Base-by-base conservation (phyloP, 2,329 filamentous ascomycete genomes). In the Colletotrichum sp. region DNA sequence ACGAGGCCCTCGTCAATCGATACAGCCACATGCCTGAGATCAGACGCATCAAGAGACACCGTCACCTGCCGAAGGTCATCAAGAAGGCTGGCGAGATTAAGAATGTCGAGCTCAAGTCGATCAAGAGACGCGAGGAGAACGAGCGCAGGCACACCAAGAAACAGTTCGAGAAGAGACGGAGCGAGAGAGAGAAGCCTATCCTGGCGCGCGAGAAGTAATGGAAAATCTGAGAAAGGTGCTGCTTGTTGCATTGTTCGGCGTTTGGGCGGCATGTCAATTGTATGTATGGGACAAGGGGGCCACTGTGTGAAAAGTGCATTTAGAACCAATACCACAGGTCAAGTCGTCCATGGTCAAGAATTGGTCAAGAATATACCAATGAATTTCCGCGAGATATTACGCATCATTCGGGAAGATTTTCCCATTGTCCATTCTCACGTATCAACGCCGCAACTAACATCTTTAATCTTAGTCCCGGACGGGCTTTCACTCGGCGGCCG, bases 11-110 rank as follows among this genome's bases (percentile, higher is more conserved):
- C 75, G 92, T 95, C 81, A 90, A 95, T 81, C 90, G 96, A 78
- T 99, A 96, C 86, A 91, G 93, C 78, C 97, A 99, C 85, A 98
- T 99, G 96, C 97, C 97, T 66, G 96, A 99, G 86, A 94, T 99
- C 79, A 92, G 93, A 80, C 92, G 98, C 71, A 99, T 99, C 84
- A 93, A 93, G 81, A 91, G 96, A 68, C 97, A 99, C 85, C 92
- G 97, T 77, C 97, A 99, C 86, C 87, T 98, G 77, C 97, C 97
- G 24, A 95, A 96, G 89, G 92, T 96, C 73, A 92, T 99, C 79
- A 98, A 98, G 93, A 99, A 98, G 91, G 96, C 96, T 6, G 93
- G 91, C 65, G 94, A 98, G 88, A 99, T 99, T 86, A 99, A 99
- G 92, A 87, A 88, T 74, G 95, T 98, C 82, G 97, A 99, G 85